Conservation (phyloP, 176 grass and related monocot species). For the Puccinellia tenuiflora region DNA sequence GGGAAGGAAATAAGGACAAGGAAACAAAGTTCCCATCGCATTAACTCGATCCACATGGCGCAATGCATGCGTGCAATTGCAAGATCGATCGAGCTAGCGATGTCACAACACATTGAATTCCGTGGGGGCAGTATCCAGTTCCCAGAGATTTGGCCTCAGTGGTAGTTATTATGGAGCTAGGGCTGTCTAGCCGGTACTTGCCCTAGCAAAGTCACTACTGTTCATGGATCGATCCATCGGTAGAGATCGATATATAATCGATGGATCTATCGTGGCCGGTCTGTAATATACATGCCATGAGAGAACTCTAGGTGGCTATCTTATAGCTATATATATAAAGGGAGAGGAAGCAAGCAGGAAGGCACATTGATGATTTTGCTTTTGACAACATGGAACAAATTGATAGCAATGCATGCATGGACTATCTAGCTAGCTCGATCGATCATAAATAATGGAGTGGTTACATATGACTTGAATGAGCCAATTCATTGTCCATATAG, state of each 20-base stretch:
- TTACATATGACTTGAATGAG: background rate
- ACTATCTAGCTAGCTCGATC: background rate
- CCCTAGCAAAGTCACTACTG: background rate
- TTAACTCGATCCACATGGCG: conserved; percentile 18
- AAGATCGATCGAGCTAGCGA: background rate
- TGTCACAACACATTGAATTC: background rate
- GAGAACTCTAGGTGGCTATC: background rate
- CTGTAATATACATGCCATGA: background rate
- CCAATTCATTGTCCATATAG: background rate
- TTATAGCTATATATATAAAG: background rate
- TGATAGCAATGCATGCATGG: background rate
- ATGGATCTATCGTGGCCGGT: too few relatives aligned
- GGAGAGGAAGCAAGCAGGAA: background rate
- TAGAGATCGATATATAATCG: too few relatives aligned
- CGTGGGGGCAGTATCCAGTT: background rate
- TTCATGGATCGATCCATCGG: background rate
- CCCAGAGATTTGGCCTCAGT: background rate
- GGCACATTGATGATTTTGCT: background rate
- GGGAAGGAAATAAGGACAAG: background rate
- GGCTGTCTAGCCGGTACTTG: background rate
- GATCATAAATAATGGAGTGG: background rate
- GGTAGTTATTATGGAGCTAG: background rate
- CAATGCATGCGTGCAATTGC: background rate
- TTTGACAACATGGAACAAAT: background rate
- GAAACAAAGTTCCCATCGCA: background rate